Base-by-base conservation (phyloP, 2,329 filamentous ascomycete species). In the Microdochium bolleyi region DNA sequence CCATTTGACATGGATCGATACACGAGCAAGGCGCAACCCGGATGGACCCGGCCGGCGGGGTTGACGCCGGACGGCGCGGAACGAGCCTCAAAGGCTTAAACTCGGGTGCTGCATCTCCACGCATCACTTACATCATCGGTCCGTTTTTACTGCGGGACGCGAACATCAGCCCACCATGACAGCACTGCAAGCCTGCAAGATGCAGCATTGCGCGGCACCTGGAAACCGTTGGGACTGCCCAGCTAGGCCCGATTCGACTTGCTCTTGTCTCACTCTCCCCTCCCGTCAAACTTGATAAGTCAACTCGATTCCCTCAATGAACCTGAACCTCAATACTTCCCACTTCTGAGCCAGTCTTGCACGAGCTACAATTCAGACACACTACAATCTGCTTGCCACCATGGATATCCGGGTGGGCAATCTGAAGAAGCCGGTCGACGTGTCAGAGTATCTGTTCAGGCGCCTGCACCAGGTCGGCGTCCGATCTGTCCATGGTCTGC, bases 381-480 rank as follows among this genome's bases (percentile, higher is more conserved):
- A 21, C 16, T 8, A 19, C 16, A 46, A 16, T 8, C 22, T 24
- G 24, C 24, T 21, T 11, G 22, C 48, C 4, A 21, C 24, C 41
- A 63, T 61, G 56, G 72, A 75, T 53, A 70, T 76, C 51, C 61
- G 73, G 53, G 69, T 71, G 9, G 60, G 70, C 50, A 68, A 64
- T 55, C 70, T 80, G 19, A 67, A 70, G 58, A 70, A 75, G 64
- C 78, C 78, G 38, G 64, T 81, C 25, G 79, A 85, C 55, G 79
- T 87, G 51, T 82, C 82, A 53, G 80, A 87, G 63, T 88, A 88
- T 61, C 77, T 88, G 61, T 87, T 87, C 64, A 77, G 72, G 48
- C 75, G 85, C 52, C 74, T 88, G 14, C 72, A 79, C 57, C 77
- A 88, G 64, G 68, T 87, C 34, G 84, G 84, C 27, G 77, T 87